A percentile compares a stretch with the other conserved stretches of the same genome.
phyloP scores from a whole-genome alignment of 2,329 filamentous ascomycete genomes.

The Shiraia bambusicola region DNA sequence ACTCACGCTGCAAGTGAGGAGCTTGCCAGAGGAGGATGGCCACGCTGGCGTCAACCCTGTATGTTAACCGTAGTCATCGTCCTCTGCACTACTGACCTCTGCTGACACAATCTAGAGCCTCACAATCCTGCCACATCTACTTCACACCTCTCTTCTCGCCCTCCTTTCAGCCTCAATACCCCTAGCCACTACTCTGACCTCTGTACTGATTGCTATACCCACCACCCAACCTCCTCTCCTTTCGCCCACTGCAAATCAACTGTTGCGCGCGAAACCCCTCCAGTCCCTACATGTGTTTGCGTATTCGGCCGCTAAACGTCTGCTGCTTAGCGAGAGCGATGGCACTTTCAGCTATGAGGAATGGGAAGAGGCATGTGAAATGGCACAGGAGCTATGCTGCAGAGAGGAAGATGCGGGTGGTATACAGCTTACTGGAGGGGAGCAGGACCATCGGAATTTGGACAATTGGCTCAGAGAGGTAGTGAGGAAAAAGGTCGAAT shows the following conservation, averaged over 20 bases:
- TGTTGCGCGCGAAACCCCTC: slow-evolving; percentile 66
- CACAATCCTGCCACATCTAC: slow-evolving; percentile 73
- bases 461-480: slow-evolving; percentile 45
- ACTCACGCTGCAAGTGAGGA: slow-evolving; percentile 74
- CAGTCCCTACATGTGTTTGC: slow-evolving; percentile 85
- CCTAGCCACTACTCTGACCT: slow-evolving; percentile 74
- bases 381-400: slow-evolving; percentile 67
- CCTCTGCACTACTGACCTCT: slow-evolving; percentile 8
- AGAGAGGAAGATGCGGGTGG: slow-evolving; percentile 45
- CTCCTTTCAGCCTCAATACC: slow-evolving; percentile 82
- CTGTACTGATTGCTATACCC: slow-evolving; percentile 77
- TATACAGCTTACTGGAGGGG: slow-evolving; percentile 36
- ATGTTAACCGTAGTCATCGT: slow-evolving; percentile 42
- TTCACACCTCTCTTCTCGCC: slow-evolving; percentile 81
- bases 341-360: slow-evolving; percentile 73
- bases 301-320: slow-evolving; percentile 66
- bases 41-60: slow-evolving; percentile 64
- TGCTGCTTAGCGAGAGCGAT: slow-evolving; percentile 79
- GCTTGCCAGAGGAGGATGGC: slow-evolving; percentile 66
- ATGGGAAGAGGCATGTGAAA: slow-evolving; percentile 71
- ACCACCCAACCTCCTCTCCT: slow-evolving; percentile 54
- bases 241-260: slow-evolving; percentile 63
- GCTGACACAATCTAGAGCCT: slow-evolving; percentile 61
- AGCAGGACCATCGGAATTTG: slow-evolving; percentile 29
- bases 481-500: slow-evolving; percentile 43